These are phyloP conservation scores for Metarhizium anisopliae DNA, from an alignment of 2,329 filamentous ascomycete species.

Conservation along the genomic window DNA sequence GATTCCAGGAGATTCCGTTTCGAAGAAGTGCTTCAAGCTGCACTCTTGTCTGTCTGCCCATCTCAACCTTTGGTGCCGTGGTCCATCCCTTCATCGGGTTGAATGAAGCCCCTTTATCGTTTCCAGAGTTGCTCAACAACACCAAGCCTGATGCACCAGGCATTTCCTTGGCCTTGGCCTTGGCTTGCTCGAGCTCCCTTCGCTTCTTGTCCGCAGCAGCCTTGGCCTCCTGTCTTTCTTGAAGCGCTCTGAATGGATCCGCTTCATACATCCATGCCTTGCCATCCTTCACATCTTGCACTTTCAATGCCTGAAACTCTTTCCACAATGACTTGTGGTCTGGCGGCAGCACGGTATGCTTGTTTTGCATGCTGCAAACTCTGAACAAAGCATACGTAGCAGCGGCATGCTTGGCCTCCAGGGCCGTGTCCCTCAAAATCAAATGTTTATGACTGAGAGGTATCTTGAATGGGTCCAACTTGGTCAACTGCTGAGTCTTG, in stretches of 20 bases:
- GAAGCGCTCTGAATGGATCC: conserved; percentile 77
- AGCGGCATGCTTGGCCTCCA: conserved; percentile 89
- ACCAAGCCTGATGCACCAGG: conserved; percentile 48
- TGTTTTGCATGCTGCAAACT: conserved; percentile 90
- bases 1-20: conserved; percentile 78
- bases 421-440: conserved; percentile 64
- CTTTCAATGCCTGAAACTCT: conserved; percentile 76
- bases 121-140: conserved; percentile 36
- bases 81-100: conserved; percentile 68
- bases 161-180: conserved; percentile 59
- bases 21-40: conserved; percentile 75
- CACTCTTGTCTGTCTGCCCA: conserved; percentile 72
- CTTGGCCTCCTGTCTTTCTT: conserved; percentile 72
- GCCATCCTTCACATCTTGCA: conserved; percentile 68
- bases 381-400: conserved; percentile 87
- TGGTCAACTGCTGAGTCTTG: conserved; percentile 72
- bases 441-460: conserved; percentile 69
- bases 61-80: conserved; percentile 80
- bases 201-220: conserved; percentile 70
- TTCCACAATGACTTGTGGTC: conserved; percentile 89
- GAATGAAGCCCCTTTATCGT: conserved; percentile 21
- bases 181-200: conserved; percentile 57
- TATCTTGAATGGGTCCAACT: conserved; percentile 73
- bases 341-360: conserved; percentile 89
- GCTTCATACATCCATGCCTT: conserved; percentile 86